Conservation (phyloP, 441 rosid genomes). For the Isatis lusitanica region DNA sequence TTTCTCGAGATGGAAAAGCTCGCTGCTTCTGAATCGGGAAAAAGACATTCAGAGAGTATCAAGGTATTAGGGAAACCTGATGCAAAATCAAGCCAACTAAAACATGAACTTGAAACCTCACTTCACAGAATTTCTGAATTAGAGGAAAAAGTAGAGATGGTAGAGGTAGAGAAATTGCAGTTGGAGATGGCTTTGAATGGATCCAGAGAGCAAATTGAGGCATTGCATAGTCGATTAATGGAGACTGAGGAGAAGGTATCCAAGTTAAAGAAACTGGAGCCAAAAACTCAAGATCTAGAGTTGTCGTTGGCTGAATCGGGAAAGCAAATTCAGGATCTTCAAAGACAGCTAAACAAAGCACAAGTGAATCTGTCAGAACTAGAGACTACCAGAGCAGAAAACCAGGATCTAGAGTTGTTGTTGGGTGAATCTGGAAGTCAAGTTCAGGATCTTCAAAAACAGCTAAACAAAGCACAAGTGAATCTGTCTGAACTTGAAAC, state of each 20-base stretch:
- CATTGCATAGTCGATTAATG: conserved; percentile 39
- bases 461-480: conserved; percentile 36
- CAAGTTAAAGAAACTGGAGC: conserved; percentile 40
- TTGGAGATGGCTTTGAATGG: conserved; percentile 49
- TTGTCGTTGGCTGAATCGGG: conserved; percentile 3
- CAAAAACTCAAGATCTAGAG: conserved; percentile 1
- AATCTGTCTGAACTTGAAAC: conserved; percentile 41
- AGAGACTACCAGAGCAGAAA: conserved; percentile 48
- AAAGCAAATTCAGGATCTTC: conserved; percentile 30
- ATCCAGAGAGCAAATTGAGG: conserved; percentile 46
- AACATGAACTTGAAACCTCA: conserved; percentile 52
- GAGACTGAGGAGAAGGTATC: conserved; percentile 46
- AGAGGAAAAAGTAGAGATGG: conserved; percentile 58
- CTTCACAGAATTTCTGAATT: conserved; percentile 54
- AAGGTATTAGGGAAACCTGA: conserved; percentile 35
- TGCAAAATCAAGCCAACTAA: conserved; percentile 36
- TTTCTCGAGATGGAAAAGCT: conserved; percentile 96
- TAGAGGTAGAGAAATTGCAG: conserved; percentile 60
- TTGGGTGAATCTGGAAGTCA: conserved; percentile 36
- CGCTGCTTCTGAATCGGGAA: conserved; percentile 55
- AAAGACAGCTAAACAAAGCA: conserved; percentile 21
- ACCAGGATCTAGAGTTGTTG: conserved; percentile 33
- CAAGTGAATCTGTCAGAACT: conserved; percentile 21
- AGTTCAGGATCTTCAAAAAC: conserved; percentile 31
- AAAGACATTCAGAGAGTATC: conserved; percentile 36